Evolutionary conservation across 148 eudicot genomes (phyloP).

Genomic region (Tetragonia tetragonoides): DNA sequence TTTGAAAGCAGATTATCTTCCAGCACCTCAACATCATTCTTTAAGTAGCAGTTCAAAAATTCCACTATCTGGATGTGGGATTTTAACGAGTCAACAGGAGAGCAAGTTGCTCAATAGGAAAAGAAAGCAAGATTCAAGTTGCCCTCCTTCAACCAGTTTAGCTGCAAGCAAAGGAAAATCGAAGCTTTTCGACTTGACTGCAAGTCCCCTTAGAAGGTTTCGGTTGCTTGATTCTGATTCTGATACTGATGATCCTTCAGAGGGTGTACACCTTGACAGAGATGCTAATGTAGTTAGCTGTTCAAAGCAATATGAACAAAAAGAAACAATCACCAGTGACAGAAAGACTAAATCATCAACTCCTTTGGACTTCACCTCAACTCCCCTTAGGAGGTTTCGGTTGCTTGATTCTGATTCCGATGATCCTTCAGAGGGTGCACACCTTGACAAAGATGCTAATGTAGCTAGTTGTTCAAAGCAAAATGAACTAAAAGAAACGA

Average conservation of each 20-base stretch:
- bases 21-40: slow-evolving; percentile 40
- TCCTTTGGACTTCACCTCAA: slow-evolving; percentile 47
- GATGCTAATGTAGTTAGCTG: slow-evolving; percentile 24
- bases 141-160: slow-evolving; percentile 35
- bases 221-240: slow-evolving; percentile 72
- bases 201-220: slow-evolving; percentile 82
- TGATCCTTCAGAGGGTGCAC: slow-evolving; percentile 37
- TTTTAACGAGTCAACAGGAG: slow-evolving; percentile 48
- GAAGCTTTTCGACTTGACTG: slow-evolving; percentile 42
- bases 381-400: slow-evolving; percentile 85
- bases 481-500: slow-evolving; percentile 22
- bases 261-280: slow-evolving; percentile 18
- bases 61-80: slow-evolving; percentile 50
- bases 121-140: slow-evolving; percentile 39
- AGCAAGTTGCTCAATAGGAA: slow-evolving; percentile 28
- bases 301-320: slow-evolving; percentile 21
- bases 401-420: slow-evolving; percentile 72
- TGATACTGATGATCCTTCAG: slow-evolving; percentile 60
- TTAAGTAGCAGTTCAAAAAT: slow-evolving; percentile 75
- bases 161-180: slow-evolving; percentile 37
- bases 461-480: neutral
- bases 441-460: slow-evolving; percentile 20
- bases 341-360: slow-evolving; percentile 17
- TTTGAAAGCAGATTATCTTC: slow-evolving; percentile 35
- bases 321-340: neutral